A percentile compares a stretch with the other conserved stretches of the same genome.
These are phyloP conservation scores for Pseudomassariella vexata DNA, from an alignment of 2,329 filamentous ascomycete genomes.

Conservation along the genomic window DNA sequence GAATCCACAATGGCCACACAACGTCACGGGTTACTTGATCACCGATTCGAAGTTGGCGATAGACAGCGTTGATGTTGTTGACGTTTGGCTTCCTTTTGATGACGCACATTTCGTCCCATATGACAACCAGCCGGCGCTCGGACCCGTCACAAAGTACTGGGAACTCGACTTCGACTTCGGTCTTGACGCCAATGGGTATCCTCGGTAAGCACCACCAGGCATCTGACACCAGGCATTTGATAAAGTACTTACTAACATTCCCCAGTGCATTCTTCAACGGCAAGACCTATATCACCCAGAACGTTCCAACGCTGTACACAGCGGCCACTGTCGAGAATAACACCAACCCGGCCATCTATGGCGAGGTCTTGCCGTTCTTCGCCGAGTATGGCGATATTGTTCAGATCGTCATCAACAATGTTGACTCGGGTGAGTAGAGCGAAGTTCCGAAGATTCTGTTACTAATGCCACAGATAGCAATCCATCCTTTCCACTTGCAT, in stretches of 20 bases:
- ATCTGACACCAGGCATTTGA: no score
- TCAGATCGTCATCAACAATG: constrained; percentile 46
- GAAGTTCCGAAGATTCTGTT: no score
- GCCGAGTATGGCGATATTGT: constrained; percentile 31
- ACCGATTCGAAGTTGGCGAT: constrained; percentile 25
- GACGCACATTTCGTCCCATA: constrained; percentile 54
- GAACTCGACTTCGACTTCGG: constrained; percentile 53
- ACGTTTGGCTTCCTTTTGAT: constrained; percentile 48
- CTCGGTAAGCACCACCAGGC: constrained; percentile 37
- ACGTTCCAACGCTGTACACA: constrained; percentile 67
- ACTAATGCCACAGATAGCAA: no score
- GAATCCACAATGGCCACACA: constrained; percentile 25
- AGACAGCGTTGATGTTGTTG: constrained; percentile 22
- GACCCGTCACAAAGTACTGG: constrained; percentile 49
- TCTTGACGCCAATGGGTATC: constrained; percentile 54
- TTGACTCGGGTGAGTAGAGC: no score
- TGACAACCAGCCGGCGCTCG: constrained; percentile 44
- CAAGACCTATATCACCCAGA: constrained; percentile 60
- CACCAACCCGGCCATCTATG: constrained; percentile 35
- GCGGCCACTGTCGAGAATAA: constrained; percentile 50
- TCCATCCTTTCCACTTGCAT: constrained; percentile 49
- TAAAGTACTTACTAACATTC: not conserved
- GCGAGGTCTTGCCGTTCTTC: constrained; percentile 35
- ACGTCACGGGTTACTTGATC: constrained; percentile 38
- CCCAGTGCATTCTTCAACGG: constrained; percentile 52